A percentile compares a stretch with the other conserved stretches of the same genome.
phyloP scores from a whole-genome alignment of 2,329 filamentous ascomycete species.

The Paraconiothyrium sp. region DNA sequence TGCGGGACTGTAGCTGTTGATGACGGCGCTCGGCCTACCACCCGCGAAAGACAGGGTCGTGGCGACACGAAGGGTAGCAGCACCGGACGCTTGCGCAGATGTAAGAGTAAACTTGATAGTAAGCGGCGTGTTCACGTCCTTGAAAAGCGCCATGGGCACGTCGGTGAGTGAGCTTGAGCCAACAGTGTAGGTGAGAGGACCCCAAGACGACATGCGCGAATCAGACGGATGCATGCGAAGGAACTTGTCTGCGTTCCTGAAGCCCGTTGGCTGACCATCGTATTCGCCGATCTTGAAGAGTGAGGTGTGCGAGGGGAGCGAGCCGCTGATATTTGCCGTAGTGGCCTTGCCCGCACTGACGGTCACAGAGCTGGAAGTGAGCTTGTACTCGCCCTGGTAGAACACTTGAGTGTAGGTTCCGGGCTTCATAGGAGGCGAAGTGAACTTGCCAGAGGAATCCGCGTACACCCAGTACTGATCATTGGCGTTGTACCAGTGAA shows the following conservation, averaged over 20 bases:
- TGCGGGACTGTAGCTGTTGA: conserved; percentile 64
- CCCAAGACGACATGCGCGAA: conserved; percentile 70
- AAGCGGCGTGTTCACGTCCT: conserved; percentile 66
- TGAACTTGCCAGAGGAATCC: conserved; percentile 65
- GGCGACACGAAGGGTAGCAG: conserved; percentile 69
- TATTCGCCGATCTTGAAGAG: conserved; percentile 73
- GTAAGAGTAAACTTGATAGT: conserved; percentile 69
- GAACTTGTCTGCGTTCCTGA: conserved; percentile 73
- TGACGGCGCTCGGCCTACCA: conserved; percentile 64
- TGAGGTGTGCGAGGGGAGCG: conserved; percentile 59
- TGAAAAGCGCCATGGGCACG: conserved; percentile 74
- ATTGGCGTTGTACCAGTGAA: conserved; percentile 71
- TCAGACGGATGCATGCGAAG: conserved; percentile 75
- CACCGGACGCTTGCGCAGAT: conserved; percentile 58
- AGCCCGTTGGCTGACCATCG: conserved; percentile 67
- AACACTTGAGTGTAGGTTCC: conserved; percentile 75
- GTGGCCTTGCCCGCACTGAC: conserved; percentile 62
- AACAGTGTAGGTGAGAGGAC: conserved; percentile 68
- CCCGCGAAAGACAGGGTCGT: conserved; percentile 71
- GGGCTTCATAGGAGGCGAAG: conserved; percentile 72
- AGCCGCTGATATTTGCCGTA: conserved; percentile 62
- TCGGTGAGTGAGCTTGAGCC: conserved; percentile 62
- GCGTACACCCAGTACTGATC: conserved; percentile 74
- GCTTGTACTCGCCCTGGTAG: conserved; percentile 67
- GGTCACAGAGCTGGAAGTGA: conserved; percentile 56